Evolutionary conservation across 306 rosid genomes (phyloP), one percentile per base, ranked within the genome.

Genomic region (Prunus padus): DNA sequence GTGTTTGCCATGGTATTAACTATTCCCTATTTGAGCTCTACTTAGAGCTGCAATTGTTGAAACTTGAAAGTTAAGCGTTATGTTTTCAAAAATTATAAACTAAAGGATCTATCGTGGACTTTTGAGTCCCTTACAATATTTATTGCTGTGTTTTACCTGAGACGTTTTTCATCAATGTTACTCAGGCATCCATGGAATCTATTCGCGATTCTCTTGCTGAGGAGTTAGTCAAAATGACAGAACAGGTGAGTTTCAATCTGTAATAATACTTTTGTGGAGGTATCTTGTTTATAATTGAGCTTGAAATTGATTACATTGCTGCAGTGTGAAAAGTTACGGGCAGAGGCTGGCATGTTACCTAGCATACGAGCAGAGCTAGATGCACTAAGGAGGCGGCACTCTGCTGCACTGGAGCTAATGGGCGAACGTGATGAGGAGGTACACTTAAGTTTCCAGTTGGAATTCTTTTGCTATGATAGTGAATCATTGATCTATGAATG

Each of bases 351-450:
- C 65, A 78, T 65, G 28, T 76, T 96, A 76, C 98, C 99, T 70
- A 94, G 99, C 77, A 84, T 96, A 76, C 85, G 86, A 52, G 97
- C 98, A 47, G 99, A 92, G 90, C 82, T 96, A 78, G 99, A 96
- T 71, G 89, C 98, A 72, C 78, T 96, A 65, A 90, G 99, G 87
- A 96, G 91, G 85, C 86, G 99, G 81, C 99, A 96, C 83, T 84
- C 97, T 79, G 90, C 99, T 79, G 99, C 99, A 18, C 81, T 96
- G 87, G 99, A 96, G 85, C 88, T 96, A 82, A 96, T 96, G 99
- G 99, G 99, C 3, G 99, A 96, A 84, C 98, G 98, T 60, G 99
- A 95, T 79, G 99, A 92, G 79, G 98, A 96, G 99, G 99, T 95
- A 85, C 33, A 31, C 33, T 70, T 78, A 79, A 65, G 46, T 66